phyloP scores from a whole-genome alignment of 352 stramenopile genomes.

The Stramenopiles sp. region DNA sequence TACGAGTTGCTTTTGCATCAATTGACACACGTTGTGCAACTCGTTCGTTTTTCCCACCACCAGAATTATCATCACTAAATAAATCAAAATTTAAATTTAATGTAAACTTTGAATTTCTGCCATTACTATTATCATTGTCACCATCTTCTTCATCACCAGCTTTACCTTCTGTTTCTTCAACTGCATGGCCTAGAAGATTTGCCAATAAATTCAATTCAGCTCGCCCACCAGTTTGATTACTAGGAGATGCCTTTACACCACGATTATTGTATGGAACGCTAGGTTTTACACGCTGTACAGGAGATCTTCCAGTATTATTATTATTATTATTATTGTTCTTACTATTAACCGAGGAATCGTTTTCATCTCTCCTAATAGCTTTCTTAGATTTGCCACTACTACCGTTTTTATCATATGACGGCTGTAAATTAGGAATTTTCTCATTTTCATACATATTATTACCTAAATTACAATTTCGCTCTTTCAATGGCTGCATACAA shows the following conservation, averaged over 20 bases:
- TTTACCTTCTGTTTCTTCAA: slow-evolving; percentile 24
- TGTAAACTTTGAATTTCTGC: slow-evolving; percentile 5
- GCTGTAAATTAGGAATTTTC: neutral
- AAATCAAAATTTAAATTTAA: neutral
- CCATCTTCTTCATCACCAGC: slow-evolving; percentile 25
- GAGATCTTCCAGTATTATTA: slow-evolving; percentile 17
- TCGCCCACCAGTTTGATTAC: neutral
- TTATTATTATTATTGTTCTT: slow-evolving; percentile 23
- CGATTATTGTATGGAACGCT: slow-evolving; percentile 30
- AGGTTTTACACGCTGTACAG: slow-evolving; percentile 44
- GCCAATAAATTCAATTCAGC: slow-evolving; percentile 52
- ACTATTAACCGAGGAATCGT: slow-evolving; percentile 37
- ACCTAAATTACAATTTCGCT: slow-evolving; percentile 10
- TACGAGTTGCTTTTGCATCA: slow-evolving; percentile 33
- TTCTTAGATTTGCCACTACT: slow-evolving; percentile 10
- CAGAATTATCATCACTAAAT: neutral
- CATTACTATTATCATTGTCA: slow-evolving; percentile 12
- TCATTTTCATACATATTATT: slow-evolving; percentile 17
- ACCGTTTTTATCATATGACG: too few species aligned
- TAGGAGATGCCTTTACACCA: neutral
- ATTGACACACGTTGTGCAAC: slow-evolving; percentile 22
- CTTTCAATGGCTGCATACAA: slow-evolving; percentile 7
- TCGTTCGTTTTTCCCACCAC: slow-evolving; percentile 33
- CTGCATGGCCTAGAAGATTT: slow-evolving; percentile 39
- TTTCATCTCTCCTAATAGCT: slow-evolving; percentile 25